Percentiles rank a stretch among this genome's conserved stretches.
Evolutionary conservation across 345 rosid species (phyloP).

Genomic region (Salix purpurea): DNA sequence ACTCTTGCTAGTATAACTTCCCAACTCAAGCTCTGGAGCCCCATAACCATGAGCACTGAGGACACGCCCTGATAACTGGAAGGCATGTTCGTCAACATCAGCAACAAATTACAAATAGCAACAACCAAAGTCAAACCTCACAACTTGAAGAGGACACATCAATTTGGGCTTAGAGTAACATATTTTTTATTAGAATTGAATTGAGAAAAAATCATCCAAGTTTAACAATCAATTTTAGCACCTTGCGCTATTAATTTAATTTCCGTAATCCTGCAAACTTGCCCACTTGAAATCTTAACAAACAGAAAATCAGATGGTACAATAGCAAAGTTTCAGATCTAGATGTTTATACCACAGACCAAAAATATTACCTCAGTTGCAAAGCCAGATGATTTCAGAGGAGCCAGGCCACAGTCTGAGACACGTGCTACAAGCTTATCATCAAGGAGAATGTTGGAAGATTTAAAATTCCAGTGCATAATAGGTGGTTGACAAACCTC

Average conservation of each 20-base stretch:
- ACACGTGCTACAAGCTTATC: conserved; percentile 54
- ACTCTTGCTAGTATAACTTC: conserved; percentile 78
- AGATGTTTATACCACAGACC: background rate
- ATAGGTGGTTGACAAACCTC: conserved; percentile 79
- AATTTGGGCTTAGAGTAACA: background rate
- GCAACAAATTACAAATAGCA: background rate
- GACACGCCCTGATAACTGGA: conserved; percentile 45
- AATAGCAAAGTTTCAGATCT: background rate
- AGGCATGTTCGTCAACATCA: conserved; percentile 10
- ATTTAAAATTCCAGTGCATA: conserved; percentile 69
- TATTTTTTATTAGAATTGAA: background rate
- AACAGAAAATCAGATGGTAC: too few species aligned
- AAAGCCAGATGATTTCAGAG: conserved; percentile 47
- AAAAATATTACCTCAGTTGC: conserved; percentile 48
- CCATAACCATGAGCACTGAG: conserved; percentile 44
- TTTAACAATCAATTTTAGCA: background rate
- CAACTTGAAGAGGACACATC: background rate
- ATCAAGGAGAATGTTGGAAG: conserved; percentile 76
- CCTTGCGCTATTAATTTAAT: background rate
- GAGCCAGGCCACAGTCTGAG: conserved; percentile 80
- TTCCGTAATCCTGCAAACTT: background rate
- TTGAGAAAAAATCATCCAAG: too few species aligned
- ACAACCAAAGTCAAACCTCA: background rate
- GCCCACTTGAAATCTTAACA: background rate
- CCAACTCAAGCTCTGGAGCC: conserved; percentile 74